A percentile compares a stretch with the other conserved stretches of the same genome.
phyloP scores from a whole-genome alignment of 1,284 basidiomycete species.

The Mixia osmundae region DNA sequence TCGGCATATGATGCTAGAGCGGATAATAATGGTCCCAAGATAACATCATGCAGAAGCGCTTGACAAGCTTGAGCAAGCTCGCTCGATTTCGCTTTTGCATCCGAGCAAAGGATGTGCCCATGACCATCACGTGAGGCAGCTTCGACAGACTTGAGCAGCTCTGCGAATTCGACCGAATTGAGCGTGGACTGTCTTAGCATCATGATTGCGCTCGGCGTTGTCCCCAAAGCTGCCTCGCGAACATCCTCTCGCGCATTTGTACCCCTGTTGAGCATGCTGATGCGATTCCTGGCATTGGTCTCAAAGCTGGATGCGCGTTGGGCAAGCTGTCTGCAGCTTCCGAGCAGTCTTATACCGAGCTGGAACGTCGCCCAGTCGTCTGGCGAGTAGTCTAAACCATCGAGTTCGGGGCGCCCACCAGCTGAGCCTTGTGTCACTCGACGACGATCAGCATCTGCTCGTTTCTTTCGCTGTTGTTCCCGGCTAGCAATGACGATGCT shows the following conservation, averaged over 20 bases:
- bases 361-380: constrained; percentile 75
- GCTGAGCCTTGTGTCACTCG: constrained; percentile 7
- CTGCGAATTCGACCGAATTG: constrained; percentile 50
- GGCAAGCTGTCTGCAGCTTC: constrained; percentile 42
- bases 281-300: constrained; percentile 33
- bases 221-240: no score
- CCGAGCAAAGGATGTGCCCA: neutral
- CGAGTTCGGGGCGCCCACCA: neutral
- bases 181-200: constrained; percentile 55
- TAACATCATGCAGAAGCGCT: constrained; percentile 47
- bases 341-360: constrained; percentile 51
- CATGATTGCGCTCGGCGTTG: constrained; percentile 42
- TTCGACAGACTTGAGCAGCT: constrained; percentile 34
- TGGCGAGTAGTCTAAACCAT: constrained; percentile 46
- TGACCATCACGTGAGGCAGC: constrained; percentile 3
- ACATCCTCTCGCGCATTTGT: constrained; percentile 34
- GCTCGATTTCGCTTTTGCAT: constrained; percentile 20
- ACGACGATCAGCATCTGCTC: constrained; percentile 26
- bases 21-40: constrained; percentile 57
- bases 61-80: constrained; percentile 51
- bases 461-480: no score
- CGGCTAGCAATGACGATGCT: no score
- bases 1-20: constrained; percentile 49
- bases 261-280: constrained; percentile 34
- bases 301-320: constrained; percentile 47